Conservation (phyloP, 2,329 filamentous ascomycete species). For the Neocucurbitaria cava region DNA sequence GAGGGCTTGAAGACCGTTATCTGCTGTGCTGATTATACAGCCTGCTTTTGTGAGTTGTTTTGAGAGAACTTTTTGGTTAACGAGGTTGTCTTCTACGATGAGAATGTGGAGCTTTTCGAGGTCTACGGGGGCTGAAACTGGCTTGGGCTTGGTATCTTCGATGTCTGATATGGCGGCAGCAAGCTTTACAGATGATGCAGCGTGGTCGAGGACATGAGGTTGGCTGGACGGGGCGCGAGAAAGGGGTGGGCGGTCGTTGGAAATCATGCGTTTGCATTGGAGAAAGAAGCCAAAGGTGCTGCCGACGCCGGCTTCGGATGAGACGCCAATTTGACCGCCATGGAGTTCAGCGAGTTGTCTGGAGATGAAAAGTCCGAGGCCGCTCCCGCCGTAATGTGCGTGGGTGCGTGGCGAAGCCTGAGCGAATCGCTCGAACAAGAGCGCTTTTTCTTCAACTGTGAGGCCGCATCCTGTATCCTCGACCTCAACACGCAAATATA, state of each 20-base stretch:
- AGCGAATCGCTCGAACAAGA: constrained; percentile 42
- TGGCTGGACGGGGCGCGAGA: constrained; percentile 6
- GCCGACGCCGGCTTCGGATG: constrained; percentile 37
- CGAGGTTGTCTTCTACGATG: constrained; percentile 47
- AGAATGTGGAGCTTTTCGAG: constrained; percentile 31
- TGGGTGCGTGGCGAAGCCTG: constrained; percentile 46
- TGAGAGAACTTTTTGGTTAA: constrained; percentile 46
- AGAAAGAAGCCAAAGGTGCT: constrained; percentile 47
- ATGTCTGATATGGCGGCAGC: constrained; percentile 11
- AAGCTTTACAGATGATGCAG: constrained; percentile 8
- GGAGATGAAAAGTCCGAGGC: constrained; percentile 48
- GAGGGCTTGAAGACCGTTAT: constrained; percentile 44
- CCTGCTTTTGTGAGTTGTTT: constrained; percentile 43
- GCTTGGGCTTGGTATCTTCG: neutral
- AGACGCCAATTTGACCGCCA: constrained; percentile 45
- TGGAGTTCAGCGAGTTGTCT: constrained; percentile 45
- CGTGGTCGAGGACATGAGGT: constrained; percentile 8
- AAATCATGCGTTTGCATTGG: constrained; percentile 26
- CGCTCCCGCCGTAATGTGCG: constrained; percentile 44
- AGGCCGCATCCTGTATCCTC: constrained; percentile 44
- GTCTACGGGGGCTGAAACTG: neutral
- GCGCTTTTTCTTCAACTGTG: constrained; percentile 37
- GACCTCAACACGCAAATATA: constrained; percentile 40
- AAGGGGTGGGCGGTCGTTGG: constrained; percentile 5
- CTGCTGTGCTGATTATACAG: constrained; percentile 36